Evolutionary conservation across 768 basidiomycete species (phyloP).

Genomic region (Hemileccinum impolitum): DNA sequence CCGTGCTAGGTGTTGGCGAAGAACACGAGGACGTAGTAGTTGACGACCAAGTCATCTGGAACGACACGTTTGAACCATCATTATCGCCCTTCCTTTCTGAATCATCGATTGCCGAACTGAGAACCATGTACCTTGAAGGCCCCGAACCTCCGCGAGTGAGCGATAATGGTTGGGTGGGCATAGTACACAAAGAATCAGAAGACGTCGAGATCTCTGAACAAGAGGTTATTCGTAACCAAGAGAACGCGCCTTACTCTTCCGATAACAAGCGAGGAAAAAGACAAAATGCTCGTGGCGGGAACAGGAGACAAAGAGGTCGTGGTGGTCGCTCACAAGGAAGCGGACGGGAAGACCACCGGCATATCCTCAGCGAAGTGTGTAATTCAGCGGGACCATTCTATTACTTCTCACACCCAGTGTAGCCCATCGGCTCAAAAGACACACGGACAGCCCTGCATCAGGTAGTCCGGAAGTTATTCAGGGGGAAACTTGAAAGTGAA

Average conservation of each 20-base stretch:
- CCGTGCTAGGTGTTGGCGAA: background rate
- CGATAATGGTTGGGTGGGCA: slow-evolving; percentile 72
- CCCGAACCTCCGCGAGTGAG: slow-evolving; percentile 70
- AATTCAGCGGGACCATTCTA: slow-evolving; percentile 13
- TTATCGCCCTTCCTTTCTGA: slow-evolving; percentile 65
- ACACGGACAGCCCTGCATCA: slow-evolving; percentile 82
- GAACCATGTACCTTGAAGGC: slow-evolving; percentile 77
- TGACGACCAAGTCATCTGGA: slow-evolving; percentile 54
- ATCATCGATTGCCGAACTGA: slow-evolving; percentile 57
- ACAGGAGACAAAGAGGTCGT: slow-evolving; percentile 44
- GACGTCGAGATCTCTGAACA: slow-evolving; percentile 19
- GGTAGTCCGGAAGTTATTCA: slow-evolving; percentile 74
- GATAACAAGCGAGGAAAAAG: slow-evolving; percentile 37
- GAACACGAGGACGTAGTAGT: background rate
- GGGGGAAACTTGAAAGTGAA: slow-evolving; percentile 81
- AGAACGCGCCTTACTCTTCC: slow-evolving; percentile 20
- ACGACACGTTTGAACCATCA: slow-evolving; percentile 50
- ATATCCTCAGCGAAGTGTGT: slow-evolving; percentile 80
- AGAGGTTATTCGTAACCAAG: slow-evolving; percentile 4
- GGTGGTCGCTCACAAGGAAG: slow-evolving; percentile 38
- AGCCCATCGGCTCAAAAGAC: slow-evolving; percentile 84
- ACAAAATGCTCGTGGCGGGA: slow-evolving; percentile 39
- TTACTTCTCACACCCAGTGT: slow-evolving; percentile 14
- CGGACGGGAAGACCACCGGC: slow-evolving; percentile 63
- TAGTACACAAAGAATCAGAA: slow-evolving; percentile 34